These are phyloP conservation scores for Clitopilus hobsonii DNA, from an alignment of 768 basidiomycete genomes.

Conservation along the genomic window DNA sequence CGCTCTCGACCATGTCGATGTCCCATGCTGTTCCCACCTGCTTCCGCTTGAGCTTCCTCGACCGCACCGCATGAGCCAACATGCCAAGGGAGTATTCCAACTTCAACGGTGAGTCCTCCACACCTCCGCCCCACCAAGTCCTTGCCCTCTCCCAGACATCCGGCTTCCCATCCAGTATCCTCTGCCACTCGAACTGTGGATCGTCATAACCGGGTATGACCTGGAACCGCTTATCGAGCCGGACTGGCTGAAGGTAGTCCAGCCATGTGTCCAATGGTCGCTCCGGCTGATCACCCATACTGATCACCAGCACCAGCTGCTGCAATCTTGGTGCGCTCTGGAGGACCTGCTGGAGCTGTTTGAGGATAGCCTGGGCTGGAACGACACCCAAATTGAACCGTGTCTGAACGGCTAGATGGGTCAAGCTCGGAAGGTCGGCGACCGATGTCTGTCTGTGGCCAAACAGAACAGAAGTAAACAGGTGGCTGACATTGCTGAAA, in stretches of 20 bases:
- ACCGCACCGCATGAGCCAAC: not conserved
- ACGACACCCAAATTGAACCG: conserved; percentile 16
- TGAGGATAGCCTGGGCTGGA: conserved; percentile 12
- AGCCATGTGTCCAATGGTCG: conserved; percentile 10
- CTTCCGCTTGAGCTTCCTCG: not conserved
- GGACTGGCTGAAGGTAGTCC: conserved; percentile 6
- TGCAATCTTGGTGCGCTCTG: conserved; percentile 10
- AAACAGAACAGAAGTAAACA: conserved; percentile 26
- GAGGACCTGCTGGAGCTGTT: conserved; percentile 13
- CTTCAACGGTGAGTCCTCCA: not conserved
- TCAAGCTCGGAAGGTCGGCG: conserved; percentile 25
- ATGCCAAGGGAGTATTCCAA: not conserved
- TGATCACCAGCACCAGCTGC: conserved; percentile 15
- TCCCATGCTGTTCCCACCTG: not conserved
- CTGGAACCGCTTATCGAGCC: conserved; percentile 17
- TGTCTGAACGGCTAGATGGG: conserved; percentile 28
- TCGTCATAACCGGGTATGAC: conserved; percentile 17
- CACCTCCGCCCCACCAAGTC: conserved; percentile 8
- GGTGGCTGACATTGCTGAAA: conserved; percentile 26
- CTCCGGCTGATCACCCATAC: conserved; percentile 2
- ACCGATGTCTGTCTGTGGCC: conserved; percentile 26
- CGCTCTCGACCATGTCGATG: not conserved
- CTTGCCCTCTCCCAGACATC: conserved; percentile 16
- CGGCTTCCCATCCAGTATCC: conserved; percentile 9
- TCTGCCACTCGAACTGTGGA: conserved; percentile 18